phyloP scores from a whole-genome alignment of 2,329 filamentous ascomycete genomes.

The Epichloe aotearoae region DNA sequence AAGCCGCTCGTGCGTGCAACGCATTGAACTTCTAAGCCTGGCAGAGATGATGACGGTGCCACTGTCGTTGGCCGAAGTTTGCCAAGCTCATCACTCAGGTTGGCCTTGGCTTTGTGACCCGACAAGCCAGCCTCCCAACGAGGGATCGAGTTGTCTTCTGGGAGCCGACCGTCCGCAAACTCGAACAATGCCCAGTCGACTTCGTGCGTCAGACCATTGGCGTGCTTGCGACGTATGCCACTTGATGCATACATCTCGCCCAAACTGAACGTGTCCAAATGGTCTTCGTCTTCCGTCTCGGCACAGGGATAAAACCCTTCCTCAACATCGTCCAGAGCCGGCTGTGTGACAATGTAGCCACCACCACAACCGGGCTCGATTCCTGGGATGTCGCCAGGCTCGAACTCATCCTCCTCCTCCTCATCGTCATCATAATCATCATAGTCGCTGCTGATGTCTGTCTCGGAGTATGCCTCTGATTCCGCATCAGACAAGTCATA shows the following conservation, averaged over 20 bases:
- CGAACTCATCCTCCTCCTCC: constrained; percentile 41
- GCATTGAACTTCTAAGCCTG: constrained; percentile 71
- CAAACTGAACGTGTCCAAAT: constrained; percentile 67
- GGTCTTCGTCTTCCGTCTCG: constrained; percentile 63
- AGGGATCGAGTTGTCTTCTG: constrained; percentile 59
- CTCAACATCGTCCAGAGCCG: constrained; percentile 75
- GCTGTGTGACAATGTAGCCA: constrained; percentile 75
- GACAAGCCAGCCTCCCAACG: constrained; percentile 9
- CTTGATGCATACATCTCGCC: constrained; percentile 83
- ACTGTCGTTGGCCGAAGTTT: constrained; percentile 42
- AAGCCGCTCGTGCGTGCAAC: constrained; percentile 78
- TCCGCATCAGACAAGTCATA: constrained; percentile 52
- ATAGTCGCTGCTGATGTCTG: constrained; percentile 39
- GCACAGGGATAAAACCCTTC: constrained; percentile 69
- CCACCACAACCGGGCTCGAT: constrained; percentile 62
- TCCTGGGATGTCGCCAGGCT: constrained; percentile 66
- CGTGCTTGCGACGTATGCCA: constrained; percentile 65
- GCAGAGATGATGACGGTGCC: constrained; percentile 47
- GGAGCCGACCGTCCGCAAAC: constrained; percentile 57
- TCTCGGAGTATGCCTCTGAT: constrained; percentile 38
- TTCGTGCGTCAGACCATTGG: constrained; percentile 66
- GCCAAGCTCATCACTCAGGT: constrained; percentile 18
- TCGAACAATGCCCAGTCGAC: constrained; percentile 92
- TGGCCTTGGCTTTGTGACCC: constrained; percentile 4
- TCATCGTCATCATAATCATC: constrained; percentile 41